Evolutionary conservation across 2,329 filamentous ascomycete genomes (phyloP), one percentile per base, ranked within the genome.

Genomic region (Cryphonectria japonica): DNA sequence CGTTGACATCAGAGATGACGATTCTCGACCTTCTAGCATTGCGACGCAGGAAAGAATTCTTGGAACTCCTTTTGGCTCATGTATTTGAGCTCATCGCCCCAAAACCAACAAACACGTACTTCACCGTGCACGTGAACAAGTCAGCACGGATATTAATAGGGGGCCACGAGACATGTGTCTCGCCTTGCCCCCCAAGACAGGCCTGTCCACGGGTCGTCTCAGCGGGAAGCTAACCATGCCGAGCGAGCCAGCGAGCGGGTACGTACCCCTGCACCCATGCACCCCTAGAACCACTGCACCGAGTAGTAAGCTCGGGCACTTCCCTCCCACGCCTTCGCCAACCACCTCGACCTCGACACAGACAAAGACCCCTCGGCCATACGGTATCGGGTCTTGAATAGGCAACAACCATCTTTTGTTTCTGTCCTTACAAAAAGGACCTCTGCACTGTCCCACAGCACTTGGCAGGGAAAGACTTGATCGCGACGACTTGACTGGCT

Each of bases 351-450:
- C 41, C 57, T 37, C 46, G 16, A 37, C 39, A 52, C 37, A 54
- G 19, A 60, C 41, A 65, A 46, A 65, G 41, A 52, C 16, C 41
- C 26, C 41, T 11, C 43, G 14, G 63, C 64, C 8, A 70, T 68
- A 63, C 67, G 52, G 14, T 26, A 64, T 72, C 60, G 52, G 70
- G 69, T 68, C 67, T n/a, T 69, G 67, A 72, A 73, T 72, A 73
- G 60, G 57, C 16, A 14, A 34, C 66, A 34, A 37, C 57, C 14
- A n/a, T 22, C 8, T 50, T 60, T 34, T 19, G n/a, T 66, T 66
- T 50, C 9, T 5, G 29, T 9, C 11, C 1, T 39, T 7, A 37
- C 19, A 54, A 22, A 39, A 39, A 57, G 19, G 14, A 16, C 37
- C 11, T 50, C 41, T 34, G 16, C 34, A 26, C 43, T 57, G 54